These are phyloP conservation scores for Puccinia brachypodii DNA, from an alignment of 1,284 basidiomycete genomes.

Conservation along the genomic window DNA sequence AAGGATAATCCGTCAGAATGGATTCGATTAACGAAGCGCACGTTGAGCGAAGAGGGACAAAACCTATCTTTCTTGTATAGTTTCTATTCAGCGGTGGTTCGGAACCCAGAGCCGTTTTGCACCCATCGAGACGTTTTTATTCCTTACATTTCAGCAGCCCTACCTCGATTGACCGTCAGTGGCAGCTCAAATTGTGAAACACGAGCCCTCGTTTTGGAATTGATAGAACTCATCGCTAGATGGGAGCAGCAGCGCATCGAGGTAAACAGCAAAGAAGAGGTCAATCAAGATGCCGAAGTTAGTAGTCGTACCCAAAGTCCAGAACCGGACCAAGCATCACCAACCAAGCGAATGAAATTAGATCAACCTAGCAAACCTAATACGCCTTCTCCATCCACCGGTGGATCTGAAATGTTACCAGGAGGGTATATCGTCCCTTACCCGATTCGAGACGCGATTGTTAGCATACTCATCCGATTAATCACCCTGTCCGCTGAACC, in stretches of 20 bases:
- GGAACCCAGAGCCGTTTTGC: slow-evolving; percentile 89
- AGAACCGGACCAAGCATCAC: slow-evolving; percentile 15
- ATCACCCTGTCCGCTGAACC: slow-evolving; percentile 73
- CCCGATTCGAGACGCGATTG: slow-evolving; percentile 79
- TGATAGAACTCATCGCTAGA: slow-evolving; percentile 58
- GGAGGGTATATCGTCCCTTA: slow-evolving; percentile 70
- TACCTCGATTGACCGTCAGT: slow-evolving; percentile 78
- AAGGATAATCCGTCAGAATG: slow-evolving; percentile 68
- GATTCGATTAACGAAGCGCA: slow-evolving; percentile 82
- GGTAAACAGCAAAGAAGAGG: slow-evolving; percentile 63
- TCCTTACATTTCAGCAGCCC: slow-evolving; percentile 88
- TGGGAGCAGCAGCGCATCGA: slow-evolving; percentile 58
- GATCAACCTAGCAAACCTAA: slow-evolving; percentile 28
- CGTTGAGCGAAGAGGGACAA: slow-evolving; percentile 86
- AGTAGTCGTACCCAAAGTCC: slow-evolving; percentile 45
- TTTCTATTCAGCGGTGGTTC: slow-evolving; percentile 88
- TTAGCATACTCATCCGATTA: slow-evolving; percentile 89
- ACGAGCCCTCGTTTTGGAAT: slow-evolving; percentile 63
- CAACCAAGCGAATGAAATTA: slow-evolving; percentile 50
- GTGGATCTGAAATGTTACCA: slow-evolving; percentile 33
- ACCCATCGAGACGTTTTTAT: slow-evolving; percentile 89
- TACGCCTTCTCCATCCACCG: slow-evolving; percentile 48
- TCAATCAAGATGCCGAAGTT: background rate
- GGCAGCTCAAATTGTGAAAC: slow-evolving; percentile 73
- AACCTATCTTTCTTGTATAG: slow-evolving; percentile 77